Conservation (phyloP, 495 filamentous ascomycete genomes). For the Penicillium angulare region DNA sequence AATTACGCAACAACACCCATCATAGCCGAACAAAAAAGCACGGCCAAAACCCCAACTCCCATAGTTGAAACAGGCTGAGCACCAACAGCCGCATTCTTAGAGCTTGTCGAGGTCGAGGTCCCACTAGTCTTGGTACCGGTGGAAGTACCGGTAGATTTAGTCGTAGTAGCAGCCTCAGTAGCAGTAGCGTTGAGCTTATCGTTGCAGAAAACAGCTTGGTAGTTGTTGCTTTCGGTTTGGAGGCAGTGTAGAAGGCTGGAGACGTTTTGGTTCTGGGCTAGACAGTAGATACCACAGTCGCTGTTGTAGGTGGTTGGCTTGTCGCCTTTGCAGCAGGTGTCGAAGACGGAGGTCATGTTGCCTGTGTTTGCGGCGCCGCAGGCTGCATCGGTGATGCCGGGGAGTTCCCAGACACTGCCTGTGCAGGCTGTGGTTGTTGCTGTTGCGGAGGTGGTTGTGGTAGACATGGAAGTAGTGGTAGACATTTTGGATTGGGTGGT, state of each 20-base stretch:
- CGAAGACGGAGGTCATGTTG: slow-evolving; percentile 40
- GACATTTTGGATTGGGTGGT: slow-evolving; percentile 9
- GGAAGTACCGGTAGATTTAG: slow-evolving; percentile 17
- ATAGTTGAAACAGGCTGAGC: slow-evolving; percentile 29
- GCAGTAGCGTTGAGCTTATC: slow-evolving; percentile 36
- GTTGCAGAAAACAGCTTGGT: slow-evolving; percentile 41
- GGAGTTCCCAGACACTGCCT: slow-evolving; percentile 36
- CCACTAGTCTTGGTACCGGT: slow-evolving; percentile 6
- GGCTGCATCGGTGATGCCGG: slow-evolving; percentile 41
- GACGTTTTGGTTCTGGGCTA: slow-evolving; percentile 43
- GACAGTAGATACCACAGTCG: slow-evolving; percentile 52
- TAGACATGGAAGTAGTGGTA: slow-evolving; percentile 20
- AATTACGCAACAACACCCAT: slow-evolving; percentile 27
- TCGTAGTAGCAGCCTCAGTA: slow-evolving; percentile 27
- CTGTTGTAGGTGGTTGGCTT: slow-evolving; percentile 41
- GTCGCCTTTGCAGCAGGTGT: slow-evolving; percentile 44
- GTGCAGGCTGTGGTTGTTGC: slow-evolving; percentile 27
- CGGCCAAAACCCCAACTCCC: slow-evolving; percentile 34
- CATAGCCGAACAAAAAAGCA: slow-evolving; percentile 38
- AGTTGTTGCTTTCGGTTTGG: slow-evolving; percentile 26
- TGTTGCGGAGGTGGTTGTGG: slow-evolving; percentile 24
- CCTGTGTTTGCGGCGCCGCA: slow-evolving; percentile 38
- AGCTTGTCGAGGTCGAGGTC: no score
- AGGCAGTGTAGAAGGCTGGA: slow-evolving; percentile 35
- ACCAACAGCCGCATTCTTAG: slow-evolving; percentile 15